A percentile compares a stretch with the other conserved stretches of the same genome.
These are phyloP conservation scores for Suillus luteus DNA, from an alignment of 768 basidiomycete species.

Conservation along the genomic window DNA sequence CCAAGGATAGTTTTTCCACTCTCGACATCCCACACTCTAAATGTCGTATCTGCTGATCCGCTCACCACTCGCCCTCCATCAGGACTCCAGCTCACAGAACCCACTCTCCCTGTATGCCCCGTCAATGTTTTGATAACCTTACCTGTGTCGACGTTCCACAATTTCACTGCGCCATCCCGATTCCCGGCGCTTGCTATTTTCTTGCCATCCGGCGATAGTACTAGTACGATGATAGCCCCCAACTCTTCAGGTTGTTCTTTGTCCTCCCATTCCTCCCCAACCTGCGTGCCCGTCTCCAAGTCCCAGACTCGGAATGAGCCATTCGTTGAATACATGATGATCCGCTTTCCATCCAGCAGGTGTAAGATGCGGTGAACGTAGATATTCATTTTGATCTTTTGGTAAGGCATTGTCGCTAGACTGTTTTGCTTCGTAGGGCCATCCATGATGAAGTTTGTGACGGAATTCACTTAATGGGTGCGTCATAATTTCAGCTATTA, in stretches of 20 bases:
- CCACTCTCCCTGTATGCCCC: neutral
- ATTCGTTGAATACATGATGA: neutral
- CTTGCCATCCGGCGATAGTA: neutral
- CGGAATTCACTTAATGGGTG: too few species aligned
- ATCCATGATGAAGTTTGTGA: too few species aligned
- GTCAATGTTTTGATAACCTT: neutral
- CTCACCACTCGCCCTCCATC: neutral
- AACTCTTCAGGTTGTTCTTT: fast-evolving
- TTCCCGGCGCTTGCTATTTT: neutral
- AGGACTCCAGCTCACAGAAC: neutral
- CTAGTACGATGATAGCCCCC: neutral
- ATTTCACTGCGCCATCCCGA: neutral
- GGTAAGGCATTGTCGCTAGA: too few species aligned
- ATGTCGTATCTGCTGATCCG: too few species aligned
- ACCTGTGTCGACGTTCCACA: neutral
- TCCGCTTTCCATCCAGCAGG: too few species aligned
- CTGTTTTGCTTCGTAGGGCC: too few species aligned
- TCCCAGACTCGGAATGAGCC: neutral
- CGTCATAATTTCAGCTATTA: too few species aligned
- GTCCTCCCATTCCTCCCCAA: neutral
- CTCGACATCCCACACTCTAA: too few species aligned
- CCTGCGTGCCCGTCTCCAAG: neutral
- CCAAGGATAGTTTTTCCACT: too few species aligned
- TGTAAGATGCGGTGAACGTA: too few species aligned
- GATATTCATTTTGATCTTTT: too few species aligned